These are phyloP conservation scores for Camellia granthamiana DNA, from an alignment of 148 eudicot genomes.

Conservation along the genomic window DNA sequence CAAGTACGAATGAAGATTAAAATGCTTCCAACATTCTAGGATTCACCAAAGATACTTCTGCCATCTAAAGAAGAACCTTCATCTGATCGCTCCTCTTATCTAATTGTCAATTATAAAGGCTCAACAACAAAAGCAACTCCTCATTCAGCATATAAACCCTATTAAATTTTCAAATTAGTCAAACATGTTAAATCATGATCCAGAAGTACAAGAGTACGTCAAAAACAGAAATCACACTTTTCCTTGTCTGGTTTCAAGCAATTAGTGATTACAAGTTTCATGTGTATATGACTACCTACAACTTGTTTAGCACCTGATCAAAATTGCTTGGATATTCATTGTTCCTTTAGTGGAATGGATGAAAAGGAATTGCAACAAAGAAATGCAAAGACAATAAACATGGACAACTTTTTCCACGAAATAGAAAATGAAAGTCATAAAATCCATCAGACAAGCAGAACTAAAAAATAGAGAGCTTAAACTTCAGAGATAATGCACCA, in stretches of 20 bases:
- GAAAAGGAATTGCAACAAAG: neutral
- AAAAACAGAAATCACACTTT: neutral
- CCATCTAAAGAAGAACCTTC: neutral
- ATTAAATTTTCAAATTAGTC: neutral
- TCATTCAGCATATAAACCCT: neutral
- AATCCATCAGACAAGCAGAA: neutral
- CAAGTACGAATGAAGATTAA: neutral
- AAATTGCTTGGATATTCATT: neutral
- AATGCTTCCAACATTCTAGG: neutral
- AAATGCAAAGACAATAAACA: neutral
- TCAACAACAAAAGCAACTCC: neutral
- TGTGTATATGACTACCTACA: neutral
- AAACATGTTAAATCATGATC: neutral
- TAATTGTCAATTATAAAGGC: neutral
- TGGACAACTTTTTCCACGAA: neutral
- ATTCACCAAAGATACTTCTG: neutral
- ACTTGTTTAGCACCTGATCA: neutral
- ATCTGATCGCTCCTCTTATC: neutral
- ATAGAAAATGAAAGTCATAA: neutral
- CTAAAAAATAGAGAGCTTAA: neutral
- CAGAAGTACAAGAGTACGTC: neutral
- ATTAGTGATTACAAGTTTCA: neutral
- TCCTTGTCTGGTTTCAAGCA: neutral
- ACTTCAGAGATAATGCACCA: slow-evolving; percentile 12
- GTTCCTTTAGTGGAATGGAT: neutral